phyloP scores from a whole-genome alignment of 495 filamentous ascomycete genomes.

The Daldinia vernicosa region DNA sequence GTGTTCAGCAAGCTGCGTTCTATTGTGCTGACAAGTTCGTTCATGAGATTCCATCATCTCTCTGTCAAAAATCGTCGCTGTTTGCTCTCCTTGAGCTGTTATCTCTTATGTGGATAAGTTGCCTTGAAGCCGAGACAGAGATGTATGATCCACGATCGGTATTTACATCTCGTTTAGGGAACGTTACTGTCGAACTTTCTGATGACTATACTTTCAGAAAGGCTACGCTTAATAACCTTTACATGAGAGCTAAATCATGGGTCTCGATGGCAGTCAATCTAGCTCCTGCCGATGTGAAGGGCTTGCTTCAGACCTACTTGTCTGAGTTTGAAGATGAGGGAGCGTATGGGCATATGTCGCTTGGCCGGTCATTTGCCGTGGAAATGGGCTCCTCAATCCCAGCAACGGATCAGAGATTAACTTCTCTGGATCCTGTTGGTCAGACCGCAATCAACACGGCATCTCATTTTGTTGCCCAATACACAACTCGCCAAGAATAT shows the following conservation, averaged over 20 bases:
- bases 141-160: slow-evolving; percentile 86
- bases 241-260: slow-evolving; percentile 81
- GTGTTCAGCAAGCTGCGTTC: slow-evolving; percentile 85
- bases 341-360: slow-evolving; percentile 84
- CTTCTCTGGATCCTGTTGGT: slow-evolving; percentile 75
- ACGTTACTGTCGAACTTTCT: slow-evolving; percentile 85
- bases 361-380: slow-evolving; percentile 93
- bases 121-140: slow-evolving; percentile 91
- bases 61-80: slow-evolving; percentile 87
- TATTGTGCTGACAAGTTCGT: slow-evolving; percentile 86
- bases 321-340: slow-evolving; percentile 92
- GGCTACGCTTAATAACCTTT: slow-evolving; percentile 78
- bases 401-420: slow-evolving; percentile 83
- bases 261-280: slow-evolving; percentile 80
- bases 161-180: slow-evolving; percentile 76
- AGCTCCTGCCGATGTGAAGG: slow-evolving; percentile 94
- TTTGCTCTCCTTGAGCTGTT: slow-evolving; percentile 92
- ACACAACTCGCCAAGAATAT: slow-evolving; percentile 96
- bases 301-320: slow-evolving; percentile 91
- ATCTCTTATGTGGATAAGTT: slow-evolving; percentile 92
- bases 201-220: slow-evolving; percentile 85
- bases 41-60: slow-evolving; percentile 80
- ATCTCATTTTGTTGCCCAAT: slow-evolving; percentile 95
- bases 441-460: slow-evolving; percentile 82
- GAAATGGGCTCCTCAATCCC: slow-evolving; percentile 92